Conservation (phyloP, 192 early-diverging fungal species). For the Mortierella alpina region DNA sequence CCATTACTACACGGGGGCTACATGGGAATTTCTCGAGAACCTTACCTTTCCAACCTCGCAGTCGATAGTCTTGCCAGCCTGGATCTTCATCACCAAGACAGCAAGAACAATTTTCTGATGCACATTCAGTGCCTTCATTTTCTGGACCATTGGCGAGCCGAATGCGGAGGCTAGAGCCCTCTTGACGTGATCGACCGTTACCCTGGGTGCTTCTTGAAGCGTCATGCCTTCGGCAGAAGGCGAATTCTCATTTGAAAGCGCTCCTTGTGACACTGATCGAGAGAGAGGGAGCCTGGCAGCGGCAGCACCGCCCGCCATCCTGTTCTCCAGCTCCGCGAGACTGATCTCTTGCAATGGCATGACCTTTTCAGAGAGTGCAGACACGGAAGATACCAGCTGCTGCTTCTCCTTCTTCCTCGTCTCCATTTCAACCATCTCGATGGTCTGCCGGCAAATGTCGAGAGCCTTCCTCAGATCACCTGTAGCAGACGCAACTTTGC, state of each 20-base stretch:
- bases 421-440: slow-evolving; percentile 85
- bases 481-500: slow-evolving; percentile 87
- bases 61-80: slow-evolving; percentile 54
- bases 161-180: slow-evolving; percentile 70
- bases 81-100: slow-evolving; percentile 59
- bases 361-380: neutral
- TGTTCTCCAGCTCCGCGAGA: slow-evolving; percentile 28
- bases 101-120: slow-evolving; percentile 85
- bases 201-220: slow-evolving; percentile 65
- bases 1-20: neutral
- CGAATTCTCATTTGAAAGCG: neutral
- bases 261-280: slow-evolving; percentile 3
- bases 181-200: slow-evolving; percentile 81
- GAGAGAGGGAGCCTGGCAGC: neutral
- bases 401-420: slow-evolving; percentile 52
- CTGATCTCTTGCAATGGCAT: slow-evolving; percentile 24
- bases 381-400: too few species aligned
- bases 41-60: slow-evolving; percentile 61
- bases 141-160: slow-evolving; percentile 69
- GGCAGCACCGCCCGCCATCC: slow-evolving; percentile 16
- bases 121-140: slow-evolving; percentile 75
- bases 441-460: slow-evolving; percentile 86
- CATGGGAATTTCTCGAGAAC: slow-evolving; percentile 34
- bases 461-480: slow-evolving; percentile 86
- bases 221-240: slow-evolving; percentile 13